Base-by-base conservation (phyloP, 306 rosid genomes). In the Prunus padus region DNA sequence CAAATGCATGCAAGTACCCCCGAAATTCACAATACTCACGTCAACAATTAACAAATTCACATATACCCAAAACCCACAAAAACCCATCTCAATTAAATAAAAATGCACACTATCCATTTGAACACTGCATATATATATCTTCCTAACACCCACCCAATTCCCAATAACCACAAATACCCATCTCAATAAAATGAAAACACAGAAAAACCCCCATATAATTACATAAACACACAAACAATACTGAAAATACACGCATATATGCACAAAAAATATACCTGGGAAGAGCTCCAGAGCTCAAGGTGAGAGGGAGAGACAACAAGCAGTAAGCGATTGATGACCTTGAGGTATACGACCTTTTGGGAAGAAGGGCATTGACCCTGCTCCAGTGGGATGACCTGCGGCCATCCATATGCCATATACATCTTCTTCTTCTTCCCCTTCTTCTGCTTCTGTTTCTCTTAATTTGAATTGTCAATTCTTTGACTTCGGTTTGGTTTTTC, bases 351-450 rank as follows among this genome's bases (percentile, higher is more conserved):
- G 80, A 95, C 83, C 84, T 81, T 83, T 79, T 88, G 95, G 31
- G 86, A 67, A 75, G 98, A 91, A 26, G 97, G 89, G 68, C 79
- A 85, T 2, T 83, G 74, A 62, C 92, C 91, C 65, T 86, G 88
- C 68, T 89, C 96, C 0, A 95, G 87, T 68, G 96, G 97, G 82
- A 95, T 89, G 79, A 92, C 93, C 93, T 95, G 98, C 25, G 98
- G 98, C 98, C 98, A 95, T 76, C 98, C 98, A 80, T 95, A 95
- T n/a, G 98, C 87, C 97, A 92, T 88, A 85, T 92, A 90, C 98
- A 95, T 93, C 86, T 86, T 87, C 75, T 59, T 65, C 23, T 44
- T 72, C 66, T 46, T 74, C 64, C 51, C 59, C 51, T 19, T 66
- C 61, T 26, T 80, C 71, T 60, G 51, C 26, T 51, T 47, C 22